Evolutionary conservation across 2,329 filamentous ascomycete species (phyloP).

Genomic region (Cladosporium sp.): DNA sequence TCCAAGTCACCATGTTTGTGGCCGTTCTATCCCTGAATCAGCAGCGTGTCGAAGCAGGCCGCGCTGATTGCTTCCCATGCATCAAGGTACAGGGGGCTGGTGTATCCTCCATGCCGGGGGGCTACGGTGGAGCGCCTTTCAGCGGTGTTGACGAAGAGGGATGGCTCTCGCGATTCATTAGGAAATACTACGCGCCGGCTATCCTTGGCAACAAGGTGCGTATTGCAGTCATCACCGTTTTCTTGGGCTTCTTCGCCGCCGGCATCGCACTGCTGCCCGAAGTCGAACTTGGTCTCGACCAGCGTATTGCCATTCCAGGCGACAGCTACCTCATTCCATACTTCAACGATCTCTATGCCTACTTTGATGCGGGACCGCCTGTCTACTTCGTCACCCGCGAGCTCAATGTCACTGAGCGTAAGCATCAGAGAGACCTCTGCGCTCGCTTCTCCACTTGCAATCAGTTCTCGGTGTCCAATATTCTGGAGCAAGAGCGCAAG

Average conservation of each 20-base stretch:
- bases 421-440: slow-evolving; percentile 80
- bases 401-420: slow-evolving; percentile 71
- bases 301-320: slow-evolving; percentile 87
- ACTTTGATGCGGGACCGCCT: slow-evolving; percentile 85
- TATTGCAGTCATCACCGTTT: slow-evolving; percentile 69
- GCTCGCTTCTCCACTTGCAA: slow-evolving; percentile 88
- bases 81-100: slow-evolving; percentile 72
- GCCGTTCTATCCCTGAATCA: slow-evolving; percentile 90
- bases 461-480: slow-evolving; percentile 75
- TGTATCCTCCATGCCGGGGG: slow-evolving; percentile 60
- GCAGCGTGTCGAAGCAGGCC: slow-evolving; percentile 77
- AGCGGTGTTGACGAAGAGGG: slow-evolving; percentile 76
- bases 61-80: slow-evolving; percentile 90
- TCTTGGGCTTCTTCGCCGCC: slow-evolving; percentile 82
- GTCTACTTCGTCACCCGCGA: slow-evolving; percentile 91
- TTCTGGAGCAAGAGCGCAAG: slow-evolving; percentile 91
- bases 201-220: slow-evolving; percentile 80
- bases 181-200: slow-evolving; percentile 79
- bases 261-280: slow-evolving; percentile 79
- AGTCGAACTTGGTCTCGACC: slow-evolving; percentile 83
- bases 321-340: slow-evolving; percentile 94
- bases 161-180: slow-evolving; percentile 78
- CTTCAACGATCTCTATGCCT: slow-evolving; percentile 92
- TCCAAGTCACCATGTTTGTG: slow-evolving; percentile 96
- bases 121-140: slow-evolving; percentile 59